phyloP scores from a whole-genome alignment of 116 monocot genomes.

The Trichopus zeylanicus region DNA sequence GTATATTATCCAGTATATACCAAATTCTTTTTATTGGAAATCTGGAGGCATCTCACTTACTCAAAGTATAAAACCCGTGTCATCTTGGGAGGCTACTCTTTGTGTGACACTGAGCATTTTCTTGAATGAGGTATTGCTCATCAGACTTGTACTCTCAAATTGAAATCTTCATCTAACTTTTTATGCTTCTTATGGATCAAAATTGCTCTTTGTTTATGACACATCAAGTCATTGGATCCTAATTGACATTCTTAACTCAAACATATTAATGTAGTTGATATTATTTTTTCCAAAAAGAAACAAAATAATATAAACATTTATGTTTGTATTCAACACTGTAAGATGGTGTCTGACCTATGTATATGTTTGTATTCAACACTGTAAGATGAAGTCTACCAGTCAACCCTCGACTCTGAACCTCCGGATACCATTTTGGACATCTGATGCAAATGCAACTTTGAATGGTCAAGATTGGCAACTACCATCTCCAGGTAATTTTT shows the following conservation, averaged over 20 bases:
- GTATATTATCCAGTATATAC: slow-evolving; percentile 70
- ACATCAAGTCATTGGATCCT: neutral
- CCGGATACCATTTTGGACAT: slow-evolving; percentile 79
- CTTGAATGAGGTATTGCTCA: slow-evolving; percentile 39
- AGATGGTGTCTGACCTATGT: neutral
- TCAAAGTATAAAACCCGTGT: slow-evolving; percentile 42
- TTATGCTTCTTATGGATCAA: neutral
- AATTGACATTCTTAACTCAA: too few species aligned
- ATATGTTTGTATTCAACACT: neutral
- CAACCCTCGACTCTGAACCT: slow-evolving; percentile 48
- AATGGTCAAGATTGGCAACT: slow-evolving; percentile 49
- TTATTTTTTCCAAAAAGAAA: too few species aligned
- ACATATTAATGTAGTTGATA: too few species aligned
- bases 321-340: too few species aligned
- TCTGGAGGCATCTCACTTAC: slow-evolving; percentile 44
- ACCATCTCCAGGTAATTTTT: slow-evolving; percentile 51
- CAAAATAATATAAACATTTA: too few species aligned
- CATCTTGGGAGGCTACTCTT: slow-evolving; percentile 46
- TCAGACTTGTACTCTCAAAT: neutral
- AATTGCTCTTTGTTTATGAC: neutral
- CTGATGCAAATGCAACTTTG: slow-evolving; percentile 42
- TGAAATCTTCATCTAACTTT: neutral
- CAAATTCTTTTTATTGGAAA: slow-evolving; percentile 83
- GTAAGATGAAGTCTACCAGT: slow-evolving; percentile 18
- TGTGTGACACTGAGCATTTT: slow-evolving; percentile 43